phyloP scores from a whole-genome alignment of 192 early-diverging fungal species.

The Backusella liffmaniae region DNA sequence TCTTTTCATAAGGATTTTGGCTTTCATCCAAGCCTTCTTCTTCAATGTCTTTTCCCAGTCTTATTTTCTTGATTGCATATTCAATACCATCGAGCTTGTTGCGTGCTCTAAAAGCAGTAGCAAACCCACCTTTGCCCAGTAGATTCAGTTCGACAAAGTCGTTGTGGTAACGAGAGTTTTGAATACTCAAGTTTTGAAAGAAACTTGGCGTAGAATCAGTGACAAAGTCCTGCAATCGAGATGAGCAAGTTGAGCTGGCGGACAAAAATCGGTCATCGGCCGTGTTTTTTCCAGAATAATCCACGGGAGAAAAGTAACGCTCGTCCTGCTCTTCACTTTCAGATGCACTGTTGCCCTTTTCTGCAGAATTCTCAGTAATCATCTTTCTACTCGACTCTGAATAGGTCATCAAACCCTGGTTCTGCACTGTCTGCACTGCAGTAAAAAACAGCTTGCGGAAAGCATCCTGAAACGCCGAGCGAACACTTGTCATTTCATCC shows the following conservation, averaged over 20 bases:
- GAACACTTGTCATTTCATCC: constrained; percentile 75
- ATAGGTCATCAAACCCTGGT: constrained; percentile 31
- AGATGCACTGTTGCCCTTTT: not conserved
- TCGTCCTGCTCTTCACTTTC: not conserved
- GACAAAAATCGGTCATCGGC: not conserved
- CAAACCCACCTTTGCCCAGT: constrained; percentile 93
- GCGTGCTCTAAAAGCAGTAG: constrained; percentile 75
- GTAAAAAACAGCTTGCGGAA: constrained; percentile 82
- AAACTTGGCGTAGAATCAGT: not conserved
- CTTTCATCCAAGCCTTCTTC: constrained; percentile 9
- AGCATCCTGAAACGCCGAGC: constrained; percentile 82
- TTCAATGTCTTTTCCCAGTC: constrained; percentile 47
- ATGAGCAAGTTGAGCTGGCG: not conserved
- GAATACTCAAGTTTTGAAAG: constrained; percentile 41
- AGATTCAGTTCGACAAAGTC: constrained; percentile 80
- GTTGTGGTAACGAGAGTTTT: constrained; percentile 70
- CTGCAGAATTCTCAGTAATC: constrained; percentile 7
- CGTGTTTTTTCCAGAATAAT: not conserved
- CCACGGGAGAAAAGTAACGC: not conserved
- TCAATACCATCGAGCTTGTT: constrained; percentile 87
- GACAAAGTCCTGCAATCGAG: not conserved
- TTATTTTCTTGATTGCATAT: constrained; percentile 91
- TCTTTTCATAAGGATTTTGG: constrained; percentile 59
- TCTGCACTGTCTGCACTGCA: constrained; percentile 69
- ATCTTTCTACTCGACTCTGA: not conserved